These are phyloP conservation scores for Scutellaria barbata DNA, from an alignment of 257 asterid species.

Conservation along the genomic window DNA sequence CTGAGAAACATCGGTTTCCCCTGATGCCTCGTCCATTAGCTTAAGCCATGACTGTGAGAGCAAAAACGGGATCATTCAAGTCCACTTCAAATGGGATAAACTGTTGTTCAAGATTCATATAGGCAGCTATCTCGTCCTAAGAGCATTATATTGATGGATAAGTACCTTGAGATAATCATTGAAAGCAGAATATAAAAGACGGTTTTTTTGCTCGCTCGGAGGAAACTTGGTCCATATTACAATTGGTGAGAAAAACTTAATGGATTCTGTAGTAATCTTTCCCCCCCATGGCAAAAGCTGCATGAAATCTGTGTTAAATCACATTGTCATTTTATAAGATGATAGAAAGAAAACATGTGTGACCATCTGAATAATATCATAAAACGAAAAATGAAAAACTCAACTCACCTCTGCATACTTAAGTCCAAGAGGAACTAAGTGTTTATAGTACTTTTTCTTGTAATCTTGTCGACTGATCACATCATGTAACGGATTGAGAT, in stretches of 20 bases:
- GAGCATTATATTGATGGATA: slow-evolving; percentile 25
- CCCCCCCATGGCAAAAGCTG: slow-evolving; percentile 99
- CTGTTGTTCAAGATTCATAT: neutral
- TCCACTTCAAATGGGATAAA: slow-evolving; percentile 1
- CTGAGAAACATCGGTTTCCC: slow-evolving; percentile 52
- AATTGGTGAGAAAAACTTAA: slow-evolving; percentile 88
- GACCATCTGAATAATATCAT: neutral
- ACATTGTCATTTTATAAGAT: slow-evolving; percentile 39
- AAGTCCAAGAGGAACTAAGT: slow-evolving; percentile 68
- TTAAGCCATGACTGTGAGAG: slow-evolving; percentile 69
- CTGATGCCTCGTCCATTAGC: slow-evolving; percentile 63
- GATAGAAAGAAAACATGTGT: slow-evolving; percentile 10
- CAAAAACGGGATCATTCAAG: slow-evolving; percentile 21
- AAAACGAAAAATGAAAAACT: neutral
- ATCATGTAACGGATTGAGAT: slow-evolving; percentile 84
- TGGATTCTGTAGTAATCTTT: slow-evolving; percentile 80
- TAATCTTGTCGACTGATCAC: slow-evolving; percentile 59
- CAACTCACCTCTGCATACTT: slow-evolving; percentile 67
- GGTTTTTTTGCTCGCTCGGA: slow-evolving; percentile 55
- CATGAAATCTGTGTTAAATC: slow-evolving; percentile 67
- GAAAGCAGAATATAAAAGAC: slow-evolving; percentile 73
- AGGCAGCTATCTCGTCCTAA: slow-evolving; percentile 22
- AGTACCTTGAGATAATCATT: slow-evolving; percentile 81
- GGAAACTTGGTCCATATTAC: slow-evolving; percentile 87
- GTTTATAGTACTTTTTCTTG: slow-evolving; percentile 75